These are phyloP conservation scores for Haplosporangium gracile DNA, from an alignment of 192 early-diverging fungal genomes.

Conservation along the genomic window DNA sequence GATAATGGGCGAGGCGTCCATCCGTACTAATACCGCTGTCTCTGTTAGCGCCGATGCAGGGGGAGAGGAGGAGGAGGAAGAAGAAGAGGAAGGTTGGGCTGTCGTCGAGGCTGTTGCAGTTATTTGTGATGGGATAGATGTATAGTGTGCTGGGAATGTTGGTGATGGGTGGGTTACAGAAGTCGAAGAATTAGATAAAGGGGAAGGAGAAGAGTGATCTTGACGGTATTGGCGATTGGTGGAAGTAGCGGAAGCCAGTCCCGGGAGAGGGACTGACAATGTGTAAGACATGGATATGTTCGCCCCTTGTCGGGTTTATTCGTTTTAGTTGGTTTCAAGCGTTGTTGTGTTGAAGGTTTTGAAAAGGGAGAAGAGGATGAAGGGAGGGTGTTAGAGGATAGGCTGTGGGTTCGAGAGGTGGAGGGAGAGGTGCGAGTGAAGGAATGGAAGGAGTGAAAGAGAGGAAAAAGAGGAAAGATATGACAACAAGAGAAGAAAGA, in stretches of 20 bases:
- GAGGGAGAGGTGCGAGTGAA: background rate
- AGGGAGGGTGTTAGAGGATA: background rate
- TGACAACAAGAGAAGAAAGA: background rate
- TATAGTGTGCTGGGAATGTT: background rate
- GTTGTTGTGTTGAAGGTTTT: background rate
- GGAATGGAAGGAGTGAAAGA: no score
- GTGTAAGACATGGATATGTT: conserved; percentile 4
- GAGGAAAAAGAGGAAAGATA: background rate
- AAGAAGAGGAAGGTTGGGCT: background rate
- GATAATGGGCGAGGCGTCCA: background rate
- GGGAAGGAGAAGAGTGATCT: background rate
- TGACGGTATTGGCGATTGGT: background rate
- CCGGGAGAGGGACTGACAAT: conserved; percentile 7
- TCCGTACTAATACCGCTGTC: background rate
- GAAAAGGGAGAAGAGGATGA: background rate
- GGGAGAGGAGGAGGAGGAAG: background rate
- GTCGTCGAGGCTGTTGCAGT: background rate
- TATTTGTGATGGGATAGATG: conserved; percentile 5
- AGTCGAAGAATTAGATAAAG: background rate
- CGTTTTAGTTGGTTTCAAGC: background rate
- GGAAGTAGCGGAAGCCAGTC: background rate
- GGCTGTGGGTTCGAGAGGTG: background rate
- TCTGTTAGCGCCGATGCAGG: background rate
- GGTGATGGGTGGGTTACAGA: no score
- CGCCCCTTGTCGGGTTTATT: conserved; percentile 12